Evolutionary conservation across 2,329 filamentous ascomycete species (phyloP), one percentile per base, ranked within the genome.

Genomic region (Sarocladium strictum): DNA sequence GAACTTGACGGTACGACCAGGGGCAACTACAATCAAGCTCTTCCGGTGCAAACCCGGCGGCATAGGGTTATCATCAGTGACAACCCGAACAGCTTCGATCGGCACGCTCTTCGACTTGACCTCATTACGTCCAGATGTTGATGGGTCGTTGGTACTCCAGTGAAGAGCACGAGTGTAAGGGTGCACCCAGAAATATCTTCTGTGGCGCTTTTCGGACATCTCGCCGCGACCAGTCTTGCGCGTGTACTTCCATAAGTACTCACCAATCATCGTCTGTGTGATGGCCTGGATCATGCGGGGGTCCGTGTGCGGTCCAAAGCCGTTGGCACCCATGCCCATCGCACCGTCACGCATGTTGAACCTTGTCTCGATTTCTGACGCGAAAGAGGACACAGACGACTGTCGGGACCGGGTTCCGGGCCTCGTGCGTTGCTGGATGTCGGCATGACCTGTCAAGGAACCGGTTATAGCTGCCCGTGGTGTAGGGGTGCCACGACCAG

Each of bases 171-270:
- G 84, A 2, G 93, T 99, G 71, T 97, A 99, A 0, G 94, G 94
- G 67, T 99, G 94, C 21, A 99, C 90, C 94, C 94, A 99, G 79
- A 99, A 99, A 77, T 97, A 99, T 29, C 94, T 86, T 58, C 90
- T 84, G 70, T 99, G 94, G 53, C 94, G 84, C 55, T 92, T 96
- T 62, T 86, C 87, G 0, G 92, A 97, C 72, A 96, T 84, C 59
- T 91, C 89, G 54, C 85, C 88, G 23, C 93, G 86, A n/a, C 91
- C 92, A 57, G 92, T 80, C 74, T 94, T 96, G 64, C 94, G 87
- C 0, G 94, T 99, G 72, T 99, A 99, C 70, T 99, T 99, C 94
- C 94, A 99, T 38, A 99, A 78, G 69, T 93, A 97, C 69, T 99
- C 94, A 55, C 94, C 94, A 65, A 99, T 97, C 94, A 99, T 99